Conservation (phyloP, 352 stramenopile genomes). For the Globisporangium barbulae region DNA sequence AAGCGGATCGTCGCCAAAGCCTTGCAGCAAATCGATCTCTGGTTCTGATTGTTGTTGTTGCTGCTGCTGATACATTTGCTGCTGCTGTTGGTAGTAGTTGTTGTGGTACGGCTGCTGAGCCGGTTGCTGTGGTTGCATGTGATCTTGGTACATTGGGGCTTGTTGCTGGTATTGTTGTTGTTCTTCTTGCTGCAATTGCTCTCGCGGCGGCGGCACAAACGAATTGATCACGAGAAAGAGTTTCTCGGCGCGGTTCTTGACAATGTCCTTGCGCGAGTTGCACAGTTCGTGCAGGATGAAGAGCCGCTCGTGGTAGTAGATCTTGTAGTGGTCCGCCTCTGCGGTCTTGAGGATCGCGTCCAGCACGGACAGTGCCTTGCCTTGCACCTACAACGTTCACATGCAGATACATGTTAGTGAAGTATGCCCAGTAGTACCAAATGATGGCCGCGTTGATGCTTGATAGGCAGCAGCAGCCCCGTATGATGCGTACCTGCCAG, state of each 20-base stretch:
- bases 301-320: constrained; percentile 51
- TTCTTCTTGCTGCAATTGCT: not conserved
- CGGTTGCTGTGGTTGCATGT: not conserved
- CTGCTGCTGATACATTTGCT: not conserved
- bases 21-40: constrained; percentile 17
- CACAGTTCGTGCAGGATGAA: constrained; percentile 57
- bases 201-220: constrained; percentile 21
- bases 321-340: constrained; percentile 62
- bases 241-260: constrained; percentile 77
- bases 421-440: not conserved
- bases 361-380: constrained; percentile 75
- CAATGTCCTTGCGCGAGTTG: constrained; percentile 67
- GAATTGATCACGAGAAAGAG: constrained; percentile 31
- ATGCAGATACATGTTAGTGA: not conserved
- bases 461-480: not conserved
- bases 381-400: constrained; percentile 37
- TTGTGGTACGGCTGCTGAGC: not conserved
- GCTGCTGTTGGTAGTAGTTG: constrained; percentile 11
- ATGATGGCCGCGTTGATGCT: not conserved
- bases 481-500: constrained; percentile 45
- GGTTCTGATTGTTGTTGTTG: constrained; percentile 5
- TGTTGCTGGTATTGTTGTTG: not conserved
- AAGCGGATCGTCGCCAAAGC: constrained; percentile 13
- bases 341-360: constrained; percentile 57
- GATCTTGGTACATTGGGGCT: constrained; percentile 8